Base-by-base conservation (phyloP, 2,329 filamentous ascomycete species). In the Beauveria sp. region DNA sequence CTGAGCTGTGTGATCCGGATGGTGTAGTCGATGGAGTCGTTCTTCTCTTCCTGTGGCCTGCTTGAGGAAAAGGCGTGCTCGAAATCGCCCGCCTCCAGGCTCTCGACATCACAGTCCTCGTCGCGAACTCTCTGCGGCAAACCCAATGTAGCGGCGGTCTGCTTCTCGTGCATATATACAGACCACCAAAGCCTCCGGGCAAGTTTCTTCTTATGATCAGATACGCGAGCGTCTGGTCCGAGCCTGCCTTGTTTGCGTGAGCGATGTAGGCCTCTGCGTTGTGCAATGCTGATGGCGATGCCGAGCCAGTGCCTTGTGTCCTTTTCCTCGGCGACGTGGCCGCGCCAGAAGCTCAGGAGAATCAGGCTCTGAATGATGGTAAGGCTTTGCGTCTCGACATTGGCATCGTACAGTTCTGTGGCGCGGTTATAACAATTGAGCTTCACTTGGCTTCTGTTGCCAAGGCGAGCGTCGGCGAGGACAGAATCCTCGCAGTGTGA, bases 281-380 rank as follows among this genome's bases (percentile, higher is more conserved):
- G 62, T 0, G 78, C 78, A 16, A 80, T 68, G 43, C 72, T 76
- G 16, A 79, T 78, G 0, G 77, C 77, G 18, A 73, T 74, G 0
- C 73, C 75, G 5, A 79, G 67, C 77, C 77, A 79, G 62, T 76
- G 76, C 16, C 76, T 66, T 2, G 71, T 71, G 65, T 79, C 76
- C 18, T 75, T 72, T 54, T 76, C 73, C 28, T 76, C 70, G 0
- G 69, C 67, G 1, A 78, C 75, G 0, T 75, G 75, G 18, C 74
- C 76, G 28, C 79, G 72, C 79, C 79, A 81, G 59, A 79, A 81
- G 65, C 79, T 80, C 67, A 82, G 69, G 30, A 81, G 65, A 62
- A 81, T 80, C 3, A 81, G 65, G 1, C 76, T 70, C 64, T 80
- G 78, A 1, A 81, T 69, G 14, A 79, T 74, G 0, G 71, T 73